Conservation (phyloP, 1,284 basidiomycete species). For the Golubevia pallescens region DNA sequence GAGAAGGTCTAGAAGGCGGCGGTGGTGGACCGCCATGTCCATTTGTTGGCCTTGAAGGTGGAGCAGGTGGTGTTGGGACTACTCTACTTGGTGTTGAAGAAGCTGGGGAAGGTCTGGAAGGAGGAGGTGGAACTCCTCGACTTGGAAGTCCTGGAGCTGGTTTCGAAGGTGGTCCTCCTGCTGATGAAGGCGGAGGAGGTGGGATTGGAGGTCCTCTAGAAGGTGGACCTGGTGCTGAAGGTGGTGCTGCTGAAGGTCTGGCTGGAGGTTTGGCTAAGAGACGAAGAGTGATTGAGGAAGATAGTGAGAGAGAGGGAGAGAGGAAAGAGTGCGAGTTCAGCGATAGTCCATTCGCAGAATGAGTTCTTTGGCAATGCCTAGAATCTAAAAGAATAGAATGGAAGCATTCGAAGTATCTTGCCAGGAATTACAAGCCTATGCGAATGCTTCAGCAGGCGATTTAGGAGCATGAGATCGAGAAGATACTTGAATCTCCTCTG, state of each 20-base stretch:
- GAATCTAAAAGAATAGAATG: no score
- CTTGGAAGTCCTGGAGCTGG: background rate
- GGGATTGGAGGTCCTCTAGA: background rate
- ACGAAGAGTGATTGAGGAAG: background rate
- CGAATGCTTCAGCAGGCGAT: no score
- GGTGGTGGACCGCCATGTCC: background rate
- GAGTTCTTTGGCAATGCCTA: no score
- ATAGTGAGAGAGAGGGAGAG: background rate
- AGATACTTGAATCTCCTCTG: no score
- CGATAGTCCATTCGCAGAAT: no score
- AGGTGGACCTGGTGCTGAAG: background rate
- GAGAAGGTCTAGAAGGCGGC: slow-evolving; percentile 1
- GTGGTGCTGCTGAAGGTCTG: background rate
- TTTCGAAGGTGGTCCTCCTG: background rate
- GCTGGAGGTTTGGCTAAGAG: background rate
- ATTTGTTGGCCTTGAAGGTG: background rate
- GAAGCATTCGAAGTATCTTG: no score
- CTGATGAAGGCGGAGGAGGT: background rate
- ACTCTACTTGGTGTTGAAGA: background rate
- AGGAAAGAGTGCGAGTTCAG: background rate
- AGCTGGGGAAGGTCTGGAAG: background rate
- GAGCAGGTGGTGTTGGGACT: background rate
- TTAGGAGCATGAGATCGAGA: no score
- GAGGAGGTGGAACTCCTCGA: slow-evolving; percentile 1
- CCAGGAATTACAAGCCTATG: no score